Evolutionary conservation across 169 alveolate genomes (phyloP).

Genomic region (Plasmodium malariae): DNA sequence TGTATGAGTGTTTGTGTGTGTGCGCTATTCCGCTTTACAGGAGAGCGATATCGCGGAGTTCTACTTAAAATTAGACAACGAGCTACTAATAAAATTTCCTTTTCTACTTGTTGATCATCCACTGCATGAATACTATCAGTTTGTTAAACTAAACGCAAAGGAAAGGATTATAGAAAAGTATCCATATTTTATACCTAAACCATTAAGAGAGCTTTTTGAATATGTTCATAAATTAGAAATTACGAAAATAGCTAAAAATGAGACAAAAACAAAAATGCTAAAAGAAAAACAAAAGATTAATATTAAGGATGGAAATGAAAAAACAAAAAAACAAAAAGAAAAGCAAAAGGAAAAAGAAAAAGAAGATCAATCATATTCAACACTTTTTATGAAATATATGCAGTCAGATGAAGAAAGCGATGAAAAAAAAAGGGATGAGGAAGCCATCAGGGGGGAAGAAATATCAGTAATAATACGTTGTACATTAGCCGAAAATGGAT

Average conservation of each 20-base stretch:
- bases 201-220: constrained; percentile 18
- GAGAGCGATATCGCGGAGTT: constrained; percentile 69
- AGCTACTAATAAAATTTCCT: constrained; percentile 50
- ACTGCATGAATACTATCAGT: constrained; percentile 40
- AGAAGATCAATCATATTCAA: constrained; percentile 54
- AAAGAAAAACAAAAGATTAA: constrained; percentile 42
- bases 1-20: not conserved
- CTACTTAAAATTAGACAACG: constrained; percentile 52
- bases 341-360: constrained; percentile 9
- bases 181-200: constrained; percentile 24
- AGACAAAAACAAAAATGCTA: constrained; percentile 32
- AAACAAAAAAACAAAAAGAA: constrained; percentile 12
- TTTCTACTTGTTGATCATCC: constrained; percentile 71
- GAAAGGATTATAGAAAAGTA: constrained; percentile 11
- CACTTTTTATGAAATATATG: constrained; percentile 71
- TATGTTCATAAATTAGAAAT: constrained; percentile 41
- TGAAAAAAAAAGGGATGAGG: not conserved
- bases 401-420: constrained; percentile 50
- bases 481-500: not conserved
- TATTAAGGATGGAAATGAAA: constrained; percentile 37
- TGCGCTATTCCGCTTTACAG: not conserved
- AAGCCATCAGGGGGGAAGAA: not conserved
- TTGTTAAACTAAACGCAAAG: constrained; percentile 29
- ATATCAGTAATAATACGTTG: not conserved
- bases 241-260: constrained; percentile 32